These are phyloP conservation scores for Cercospora janseana DNA, from an alignment of 2,329 filamentous ascomycete species.

Conservation along the genomic window DNA sequence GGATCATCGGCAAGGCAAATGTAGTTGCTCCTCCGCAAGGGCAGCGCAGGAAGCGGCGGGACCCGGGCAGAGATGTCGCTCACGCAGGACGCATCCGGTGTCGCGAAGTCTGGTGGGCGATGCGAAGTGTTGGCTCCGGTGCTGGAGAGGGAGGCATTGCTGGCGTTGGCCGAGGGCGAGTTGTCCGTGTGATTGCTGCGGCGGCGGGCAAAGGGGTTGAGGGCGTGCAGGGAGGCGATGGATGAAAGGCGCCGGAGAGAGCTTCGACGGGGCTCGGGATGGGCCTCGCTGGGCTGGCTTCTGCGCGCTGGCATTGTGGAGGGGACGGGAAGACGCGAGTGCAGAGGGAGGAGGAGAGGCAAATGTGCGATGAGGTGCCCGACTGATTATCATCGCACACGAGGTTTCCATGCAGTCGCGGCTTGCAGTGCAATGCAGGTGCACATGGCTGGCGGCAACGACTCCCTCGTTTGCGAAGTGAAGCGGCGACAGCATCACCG, in stretches of 20 bases:
- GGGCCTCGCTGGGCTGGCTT: constrained; percentile 24
- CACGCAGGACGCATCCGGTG: constrained; percentile 14
- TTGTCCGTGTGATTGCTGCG: constrained; percentile 29
- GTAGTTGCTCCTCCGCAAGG: constrained; percentile 34
- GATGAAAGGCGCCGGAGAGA: constrained; percentile 37
- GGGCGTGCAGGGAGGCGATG: constrained; percentile 35
- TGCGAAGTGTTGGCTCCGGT: constrained; percentile 22
- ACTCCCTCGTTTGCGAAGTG: too few relatives aligned
- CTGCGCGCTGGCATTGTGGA: constrained; percentile 30
- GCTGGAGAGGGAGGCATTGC: constrained; percentile 31
- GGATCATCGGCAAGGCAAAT: constrained; percentile 37
- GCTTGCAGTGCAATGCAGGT: too few relatives aligned
- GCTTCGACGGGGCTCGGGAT: constrained; percentile 24
- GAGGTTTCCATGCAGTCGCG: too few relatives aligned
- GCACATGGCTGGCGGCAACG: too few relatives aligned
- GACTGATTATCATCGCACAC: too few relatives aligned
- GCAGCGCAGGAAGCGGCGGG: constrained; percentile 15
- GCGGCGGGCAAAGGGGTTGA: constrained; percentile 39
- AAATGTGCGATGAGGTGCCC: not conserved
- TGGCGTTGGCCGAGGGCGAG: constrained; percentile 27
- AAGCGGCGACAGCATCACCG: too few relatives aligned
- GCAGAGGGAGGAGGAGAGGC: not conserved
- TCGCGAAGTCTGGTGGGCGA: constrained; percentile 11
- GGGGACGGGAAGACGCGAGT: not conserved
- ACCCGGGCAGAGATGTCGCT: constrained; percentile 16